Base-by-base conservation (phyloP, 75 land plant genomes). In the Pinus tabuliformis region DNA sequence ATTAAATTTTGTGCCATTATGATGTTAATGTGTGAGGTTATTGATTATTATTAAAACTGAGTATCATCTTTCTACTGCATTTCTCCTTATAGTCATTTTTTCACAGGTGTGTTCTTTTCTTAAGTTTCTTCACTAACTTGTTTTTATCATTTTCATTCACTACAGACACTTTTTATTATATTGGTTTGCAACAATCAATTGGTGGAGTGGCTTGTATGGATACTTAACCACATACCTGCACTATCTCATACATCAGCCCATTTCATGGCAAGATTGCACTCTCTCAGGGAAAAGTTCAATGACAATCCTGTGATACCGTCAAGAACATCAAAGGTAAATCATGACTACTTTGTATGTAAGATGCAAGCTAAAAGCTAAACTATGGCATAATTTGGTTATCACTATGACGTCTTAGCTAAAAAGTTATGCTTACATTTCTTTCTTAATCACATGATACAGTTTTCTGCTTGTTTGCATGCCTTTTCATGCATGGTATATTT, bases 151-250 rank as follows among this genome's bases (percentile, higher is more conserved):
- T 49, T 49, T 49, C 7, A 49, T 49, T 49, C 52, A 58, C 54
- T 86, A 75, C 95, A 96, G 97, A 87, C 93, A 0, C 30, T 86
- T 5, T 92, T 90, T 75, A 85, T 96, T 20, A 92, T 94, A 49
- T 75, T 83, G 42, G 83, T 87, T 45, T 96, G 91, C 82, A 96
- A 94, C 66, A 88, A 98, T 66, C 94, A 93, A 75, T 89, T 94
- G 15, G 77, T 94, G 22, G 86, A 94, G 73, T 86, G 81, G 79
- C 39, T 95, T 59, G 84, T 86, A 7, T 80, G 87, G 90, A 62
- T 93, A n/a, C 74, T 93, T 11, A 60, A 81, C 49, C 72, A 78
- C 70, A 75, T 96, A 18, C 99, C 97, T 42, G 87, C 85, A 5
- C 36, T 96, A 56, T 85, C 84, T 39, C 77, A 85, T 16, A 59